Evolutionary conservation across 2,329 filamentous ascomycete species (phyloP).

Genomic region (Scedosporium apiospermum): DNA sequence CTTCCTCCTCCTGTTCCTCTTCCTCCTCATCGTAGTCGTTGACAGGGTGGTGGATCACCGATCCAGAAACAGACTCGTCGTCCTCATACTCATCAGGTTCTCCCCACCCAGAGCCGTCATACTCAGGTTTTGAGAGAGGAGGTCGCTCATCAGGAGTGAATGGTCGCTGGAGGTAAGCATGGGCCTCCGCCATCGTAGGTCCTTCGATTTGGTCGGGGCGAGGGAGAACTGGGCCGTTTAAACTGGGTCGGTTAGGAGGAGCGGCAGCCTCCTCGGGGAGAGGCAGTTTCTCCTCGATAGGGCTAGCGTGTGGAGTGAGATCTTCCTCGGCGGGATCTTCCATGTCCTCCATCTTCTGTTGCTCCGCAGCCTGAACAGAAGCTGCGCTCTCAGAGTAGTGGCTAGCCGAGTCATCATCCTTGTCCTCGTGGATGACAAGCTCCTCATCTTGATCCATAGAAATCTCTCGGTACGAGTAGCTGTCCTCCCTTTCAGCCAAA

Average conservation of each 20-base stretch:
- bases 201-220: constrained; percentile 9
- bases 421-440: constrained; percentile 44
- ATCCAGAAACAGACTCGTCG: constrained; percentile 66
- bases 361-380: constrained; percentile 14
- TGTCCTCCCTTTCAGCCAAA: constrained; percentile 47
- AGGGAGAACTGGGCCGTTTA: constrained; percentile 20
- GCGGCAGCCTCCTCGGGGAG: not conserved
- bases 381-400: constrained; percentile 22
- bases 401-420: constrained; percentile 20
- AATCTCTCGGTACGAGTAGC: constrained; percentile 12
- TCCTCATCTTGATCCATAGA: constrained; percentile 30
- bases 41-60: constrained; percentile 74
- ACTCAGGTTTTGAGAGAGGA: constrained; percentile 47
- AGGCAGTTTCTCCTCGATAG: not conserved
- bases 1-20: constrained; percentile 18
- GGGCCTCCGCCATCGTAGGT: constrained; percentile 25
- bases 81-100: constrained; percentile 36
- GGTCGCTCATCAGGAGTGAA: constrained; percentile 35
- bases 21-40: constrained; percentile 28
- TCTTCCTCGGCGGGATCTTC: constrained; percentile 22
- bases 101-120: constrained; percentile 54
- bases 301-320: constrained; percentile 8
- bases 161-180: constrained; percentile 29
- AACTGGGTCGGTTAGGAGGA: constrained; percentile 11
- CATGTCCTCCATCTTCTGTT: constrained; percentile 12